Conservation (phyloP, 768 basidiomycete genomes). For the Macrocybe gigantea region DNA sequence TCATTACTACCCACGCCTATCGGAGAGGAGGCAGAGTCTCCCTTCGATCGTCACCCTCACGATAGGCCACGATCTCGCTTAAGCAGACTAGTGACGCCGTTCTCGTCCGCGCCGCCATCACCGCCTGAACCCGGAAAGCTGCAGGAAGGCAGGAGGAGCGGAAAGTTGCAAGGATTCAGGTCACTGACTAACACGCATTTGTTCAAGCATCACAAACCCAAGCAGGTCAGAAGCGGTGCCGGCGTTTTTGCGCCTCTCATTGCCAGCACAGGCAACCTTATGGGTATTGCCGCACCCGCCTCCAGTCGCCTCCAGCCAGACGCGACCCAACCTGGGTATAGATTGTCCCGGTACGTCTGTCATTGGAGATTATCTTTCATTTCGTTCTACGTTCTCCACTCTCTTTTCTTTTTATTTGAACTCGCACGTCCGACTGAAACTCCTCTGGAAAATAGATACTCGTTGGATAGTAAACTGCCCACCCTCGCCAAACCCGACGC, state of each 20-base stretch:
- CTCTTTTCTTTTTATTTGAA: not conserved
- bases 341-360: conserved; percentile 46
- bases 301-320: conserved; percentile 48
- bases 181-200: conserved; percentile 6
- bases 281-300: conserved; percentile 53
- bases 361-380: not conserved
- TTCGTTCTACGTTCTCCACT: not conserved
- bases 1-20: no score
- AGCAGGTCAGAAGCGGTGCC: conserved; percentile 33
- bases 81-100: no score
- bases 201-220: not conserved
- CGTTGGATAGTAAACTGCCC: conserved; percentile 12
- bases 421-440: not conserved
- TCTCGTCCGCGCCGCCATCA: no score
- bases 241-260: conserved; percentile 72
- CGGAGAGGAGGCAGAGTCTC: no score
- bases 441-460: conserved; percentile 14
- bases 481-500: not conserved
- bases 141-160: conserved; percentile 7
- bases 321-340: conserved; percentile 57
- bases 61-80: no score
- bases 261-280: conserved; percentile 59
- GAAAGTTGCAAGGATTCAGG: conserved; percentile 2
- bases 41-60: no score
- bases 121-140: not conserved